Conservation (phyloP, 768 basidiomycete species). For the Mrakia hoshinonis region DNA sequence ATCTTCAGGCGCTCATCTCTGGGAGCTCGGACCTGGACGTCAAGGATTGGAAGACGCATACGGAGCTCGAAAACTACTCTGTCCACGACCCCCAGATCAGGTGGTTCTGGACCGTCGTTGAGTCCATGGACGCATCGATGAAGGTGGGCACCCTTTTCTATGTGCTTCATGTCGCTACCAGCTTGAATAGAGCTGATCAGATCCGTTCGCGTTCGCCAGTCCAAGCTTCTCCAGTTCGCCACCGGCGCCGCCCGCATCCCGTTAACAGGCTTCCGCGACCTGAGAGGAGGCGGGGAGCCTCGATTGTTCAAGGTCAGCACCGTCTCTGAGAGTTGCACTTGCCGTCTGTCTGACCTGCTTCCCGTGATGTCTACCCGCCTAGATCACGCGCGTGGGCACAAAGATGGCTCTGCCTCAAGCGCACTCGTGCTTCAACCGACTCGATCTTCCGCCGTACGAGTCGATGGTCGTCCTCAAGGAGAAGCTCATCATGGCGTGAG, state of each 20-base stretch:
- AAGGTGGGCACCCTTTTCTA: background rate
- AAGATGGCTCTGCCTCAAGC: background rate
- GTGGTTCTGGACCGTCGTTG: constrained; percentile 3
- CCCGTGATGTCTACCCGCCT: background rate
- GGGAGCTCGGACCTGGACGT: background rate
- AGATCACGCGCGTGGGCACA: background rate
- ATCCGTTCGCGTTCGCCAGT: background rate
- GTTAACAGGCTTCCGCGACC: constrained; percentile 3
- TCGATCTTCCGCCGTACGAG: background rate
- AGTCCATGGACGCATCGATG: background rate
- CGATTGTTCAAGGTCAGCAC: constrained; percentile 9
- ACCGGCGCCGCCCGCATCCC: constrained; percentile 7
- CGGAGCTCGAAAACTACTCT: constrained; percentile 4
- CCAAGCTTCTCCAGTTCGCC: background rate
- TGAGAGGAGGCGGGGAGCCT: constrained; percentile 7
- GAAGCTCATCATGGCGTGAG: constrained; percentile 9
- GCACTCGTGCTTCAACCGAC: constrained; percentile 13
- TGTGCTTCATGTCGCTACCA: background rate
- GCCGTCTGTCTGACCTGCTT: background rate
- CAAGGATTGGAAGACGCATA: background rate
- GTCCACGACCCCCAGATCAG: background rate
- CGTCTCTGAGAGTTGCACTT: background rate
- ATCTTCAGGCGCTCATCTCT: background rate
- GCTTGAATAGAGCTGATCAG: too few species aligned
- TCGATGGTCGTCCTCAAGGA: background rate